Evolutionary conservation across 2,329 filamentous ascomycete genomes (phyloP).

Genomic region (Hypocrella siamensis): DNA sequence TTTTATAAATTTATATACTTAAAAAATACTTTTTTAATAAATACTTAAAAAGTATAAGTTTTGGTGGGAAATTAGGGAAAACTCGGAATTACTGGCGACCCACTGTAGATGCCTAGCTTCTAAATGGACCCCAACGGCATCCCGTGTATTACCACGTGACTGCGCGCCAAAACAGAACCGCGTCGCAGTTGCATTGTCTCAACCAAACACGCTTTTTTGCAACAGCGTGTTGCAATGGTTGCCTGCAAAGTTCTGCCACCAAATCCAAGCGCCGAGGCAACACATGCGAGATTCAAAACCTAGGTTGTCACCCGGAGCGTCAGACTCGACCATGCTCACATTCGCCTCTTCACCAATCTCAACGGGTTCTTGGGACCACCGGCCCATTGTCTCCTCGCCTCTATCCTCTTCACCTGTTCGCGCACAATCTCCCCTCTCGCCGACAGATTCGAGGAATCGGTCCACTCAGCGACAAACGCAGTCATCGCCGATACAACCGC

Average conservation of each 20-base stretch:
- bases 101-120: background rate
- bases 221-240: too few relatives aligned
- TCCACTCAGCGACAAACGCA: constrained; percentile 25
- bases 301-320: background rate
- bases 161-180: constrained; percentile 11
- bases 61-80: too few relatives aligned
- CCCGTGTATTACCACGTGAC: constrained; percentile 13
- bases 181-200: constrained; percentile 6
- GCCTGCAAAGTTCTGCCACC: too few relatives aligned
- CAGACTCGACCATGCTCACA: constrained; percentile 22
- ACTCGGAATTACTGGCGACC: background rate
- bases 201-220: background rate
- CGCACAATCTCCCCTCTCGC: constrained; percentile 30
- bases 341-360: constrained; percentile 26
- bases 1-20: too few relatives aligned
- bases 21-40: too few relatives aligned
- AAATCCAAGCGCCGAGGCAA: background rate
- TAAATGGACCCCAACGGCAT: background rate
- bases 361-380: constrained; percentile 26
- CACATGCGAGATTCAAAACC: constrained; percentile 1
- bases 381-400: constrained; percentile 35
- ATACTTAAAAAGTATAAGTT: too few relatives aligned
- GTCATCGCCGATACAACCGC: constrained; percentile 26
- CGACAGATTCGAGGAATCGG: constrained; percentile 24
- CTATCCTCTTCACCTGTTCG: constrained; percentile 44